Conservation (phyloP, 1,139 yeast genomes). For the Meyerozyma elateridarum region DNA sequence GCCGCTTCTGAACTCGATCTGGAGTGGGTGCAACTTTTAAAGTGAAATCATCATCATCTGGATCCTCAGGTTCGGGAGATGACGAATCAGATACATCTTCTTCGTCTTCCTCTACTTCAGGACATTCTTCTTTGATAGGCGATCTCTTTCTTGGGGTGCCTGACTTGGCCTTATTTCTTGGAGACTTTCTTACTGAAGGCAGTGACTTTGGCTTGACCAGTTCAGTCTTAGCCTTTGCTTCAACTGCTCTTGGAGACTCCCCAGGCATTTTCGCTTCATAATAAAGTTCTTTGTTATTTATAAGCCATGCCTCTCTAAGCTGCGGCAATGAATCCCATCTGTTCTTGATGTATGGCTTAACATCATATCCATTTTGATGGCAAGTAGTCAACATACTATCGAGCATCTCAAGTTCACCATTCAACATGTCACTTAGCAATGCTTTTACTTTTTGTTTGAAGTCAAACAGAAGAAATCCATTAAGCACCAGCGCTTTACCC, state of each 20-base stretch:
- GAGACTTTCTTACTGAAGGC: no score
- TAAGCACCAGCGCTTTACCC: background rate
- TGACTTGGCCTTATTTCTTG: no score
- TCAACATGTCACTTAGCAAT: background rate
- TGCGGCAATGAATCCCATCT: constrained; percentile 3
- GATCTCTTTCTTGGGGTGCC: no score
- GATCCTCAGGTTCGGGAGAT: no score
- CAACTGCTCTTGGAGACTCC: no score
- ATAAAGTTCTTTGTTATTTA: constrained; percentile 1
- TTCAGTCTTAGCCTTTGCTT: background rate
- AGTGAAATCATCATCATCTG: no score
- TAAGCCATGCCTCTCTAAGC: constrained; percentile 3
- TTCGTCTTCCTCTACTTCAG: no score
- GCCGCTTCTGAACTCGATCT: no score
- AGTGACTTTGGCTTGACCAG: background rate
- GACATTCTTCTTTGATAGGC: no score
- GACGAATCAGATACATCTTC: no score
- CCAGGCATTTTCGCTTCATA: background rate
- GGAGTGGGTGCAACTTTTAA: no score
- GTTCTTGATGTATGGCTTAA: background rate
- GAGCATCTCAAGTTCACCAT: background rate
- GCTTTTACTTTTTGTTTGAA: constrained; percentile 2
- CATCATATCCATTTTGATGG: constrained; percentile 1
- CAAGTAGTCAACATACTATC: background rate
- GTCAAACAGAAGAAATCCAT: constrained; percentile 2